A percentile compares a stretch with the other conserved stretches of the same genome.
phyloP scores from a whole-genome alignment of 257 asterid genomes.

The Solanum chaucha region DNA sequence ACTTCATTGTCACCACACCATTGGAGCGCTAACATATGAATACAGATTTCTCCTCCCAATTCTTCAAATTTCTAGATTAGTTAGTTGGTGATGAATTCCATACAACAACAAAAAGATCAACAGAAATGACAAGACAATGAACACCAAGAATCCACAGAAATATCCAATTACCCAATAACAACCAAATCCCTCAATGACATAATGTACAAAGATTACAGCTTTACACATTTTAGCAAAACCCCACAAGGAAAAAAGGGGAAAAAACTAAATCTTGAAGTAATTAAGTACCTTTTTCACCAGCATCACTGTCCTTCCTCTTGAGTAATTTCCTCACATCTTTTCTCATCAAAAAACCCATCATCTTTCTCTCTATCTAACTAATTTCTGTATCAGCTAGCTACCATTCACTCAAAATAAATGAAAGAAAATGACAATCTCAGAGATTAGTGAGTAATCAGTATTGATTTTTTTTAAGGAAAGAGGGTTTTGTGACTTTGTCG shows the following conservation, averaged over 20 bases:
- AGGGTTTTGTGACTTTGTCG: not conserved
- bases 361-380: not conserved
- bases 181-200: too few relatives aligned
- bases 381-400: not conserved
- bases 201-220: too few relatives aligned
- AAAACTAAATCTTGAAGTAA: not conserved
- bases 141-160: too few relatives aligned
- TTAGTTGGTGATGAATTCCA: too few relatives aligned
- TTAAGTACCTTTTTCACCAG: slow-evolving; percentile 62
- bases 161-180: too few relatives aligned
- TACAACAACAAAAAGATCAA: too few relatives aligned
- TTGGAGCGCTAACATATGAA: too few relatives aligned
- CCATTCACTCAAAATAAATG: not conserved
- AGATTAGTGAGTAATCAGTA: not conserved
- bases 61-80: too few relatives aligned
- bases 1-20: too few relatives aligned
- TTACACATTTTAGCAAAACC: not conserved
- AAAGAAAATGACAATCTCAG: not conserved
- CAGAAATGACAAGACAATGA: too few relatives aligned
- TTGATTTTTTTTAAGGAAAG: not conserved
- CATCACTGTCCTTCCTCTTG: slow-evolving; percentile 97
- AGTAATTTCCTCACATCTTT: slow-evolving; percentile 79
- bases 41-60: too few relatives aligned
- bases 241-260: not conserved
- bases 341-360: slow-evolving; percentile 55